These are phyloP conservation scores for Pisolithus sp. DNA, from an alignment of 768 basidiomycete species.

Conservation along the genomic window DNA sequence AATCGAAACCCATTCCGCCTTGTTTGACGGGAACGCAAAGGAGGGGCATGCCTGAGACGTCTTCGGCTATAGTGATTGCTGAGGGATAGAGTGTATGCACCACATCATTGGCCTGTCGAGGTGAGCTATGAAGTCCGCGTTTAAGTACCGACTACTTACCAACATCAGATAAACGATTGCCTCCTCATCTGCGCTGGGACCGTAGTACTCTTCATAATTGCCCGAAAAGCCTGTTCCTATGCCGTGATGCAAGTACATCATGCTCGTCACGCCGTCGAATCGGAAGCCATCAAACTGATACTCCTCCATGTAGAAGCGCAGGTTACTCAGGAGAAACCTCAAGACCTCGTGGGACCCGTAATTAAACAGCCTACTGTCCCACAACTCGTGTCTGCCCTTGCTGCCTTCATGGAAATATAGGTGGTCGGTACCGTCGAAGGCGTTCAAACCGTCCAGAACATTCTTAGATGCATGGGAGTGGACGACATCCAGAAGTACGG, in stretches of 20 bases:
- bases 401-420: slow-evolving; percentile 93
- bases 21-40: slow-evolving; percentile 70
- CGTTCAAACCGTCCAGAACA: slow-evolving; percentile 88
- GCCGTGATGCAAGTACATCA: slow-evolving; percentile 99
- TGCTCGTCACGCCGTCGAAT: slow-evolving; percentile 98
- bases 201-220: slow-evolving; percentile 98
- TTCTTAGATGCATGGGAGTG: slow-evolving; percentile 99
- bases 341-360: slow-evolving; percentile 93
- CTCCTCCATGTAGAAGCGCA: slow-evolving; percentile 93
- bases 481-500: slow-evolving; percentile 92
- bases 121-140: slow-evolving; percentile 3
- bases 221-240: slow-evolving; percentile 98
- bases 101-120: slow-evolving; percentile 81
- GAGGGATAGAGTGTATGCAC: slow-evolving; percentile 77
- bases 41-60: slow-evolving; percentile 98
- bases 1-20: slow-evolving; percentile 97
- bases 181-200: slow-evolving; percentile 74
- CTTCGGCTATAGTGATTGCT: slow-evolving; percentile 91
- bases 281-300: slow-evolving; percentile 97
- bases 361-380: slow-evolving; percentile 98
- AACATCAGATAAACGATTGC: slow-evolving; percentile 96
- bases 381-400: slow-evolving; percentile 89
- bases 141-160: slow-evolving; percentile 40
- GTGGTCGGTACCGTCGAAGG: slow-evolving; percentile 97
- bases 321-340: slow-evolving; percentile 89